These are phyloP conservation scores for Glycine soja DNA, from an alignment of 306 rosid species.

Conservation along the genomic window DNA sequence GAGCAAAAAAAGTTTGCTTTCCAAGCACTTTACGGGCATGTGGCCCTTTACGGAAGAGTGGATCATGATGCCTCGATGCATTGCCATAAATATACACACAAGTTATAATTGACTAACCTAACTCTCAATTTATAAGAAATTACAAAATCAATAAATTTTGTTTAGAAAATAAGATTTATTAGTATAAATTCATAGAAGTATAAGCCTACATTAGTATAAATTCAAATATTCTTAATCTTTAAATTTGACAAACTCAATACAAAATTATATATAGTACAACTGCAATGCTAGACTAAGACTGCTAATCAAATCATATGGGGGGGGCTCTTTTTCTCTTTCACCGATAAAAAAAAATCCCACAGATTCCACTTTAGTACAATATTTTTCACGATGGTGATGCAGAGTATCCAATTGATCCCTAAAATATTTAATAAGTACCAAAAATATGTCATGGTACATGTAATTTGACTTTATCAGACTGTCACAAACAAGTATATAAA, in stretches of 20 bases:
- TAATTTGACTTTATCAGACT: conserved; percentile 32
- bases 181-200: not conserved
- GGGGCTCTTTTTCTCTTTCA: not conserved
- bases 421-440: conserved; percentile 38
- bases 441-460: conserved; percentile 28
- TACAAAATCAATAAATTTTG: not conserved
- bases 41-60: conserved; percentile 42
- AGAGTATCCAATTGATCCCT: conserved; percentile 42
- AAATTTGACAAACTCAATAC: not conserved
- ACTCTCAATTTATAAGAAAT: not conserved
- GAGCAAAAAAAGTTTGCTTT: conserved; percentile 42
- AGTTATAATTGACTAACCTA: not conserved
- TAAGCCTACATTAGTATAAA: not conserved
- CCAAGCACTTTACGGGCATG: conserved; percentile 46
- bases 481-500: conserved; percentile 41
- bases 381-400: conserved; percentile 47
- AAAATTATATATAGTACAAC: not conserved
- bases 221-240: not conserved
- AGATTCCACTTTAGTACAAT: conserved; percentile 47
- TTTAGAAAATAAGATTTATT: conserved; percentile 3
- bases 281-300: not conserved
- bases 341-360: not conserved
- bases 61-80: conserved; percentile 19
- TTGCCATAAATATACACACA: conserved; percentile 38
- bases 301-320: conserved; percentile 6